Evolutionary conservation across 495 filamentous ascomycete species (phyloP).

Genomic region (Penicillium cataractarum): DNA sequence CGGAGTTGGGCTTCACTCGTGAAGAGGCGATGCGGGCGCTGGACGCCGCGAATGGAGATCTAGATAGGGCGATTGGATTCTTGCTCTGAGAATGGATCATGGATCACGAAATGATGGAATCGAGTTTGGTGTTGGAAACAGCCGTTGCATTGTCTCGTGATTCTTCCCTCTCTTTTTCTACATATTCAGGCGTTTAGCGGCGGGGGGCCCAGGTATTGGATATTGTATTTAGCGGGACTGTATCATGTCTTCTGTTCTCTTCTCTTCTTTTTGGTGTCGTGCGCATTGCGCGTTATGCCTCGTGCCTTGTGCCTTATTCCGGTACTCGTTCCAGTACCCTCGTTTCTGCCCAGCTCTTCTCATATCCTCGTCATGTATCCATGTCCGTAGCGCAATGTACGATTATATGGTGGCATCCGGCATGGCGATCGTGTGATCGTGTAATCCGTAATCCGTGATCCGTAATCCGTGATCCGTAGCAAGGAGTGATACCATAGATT

Average conservation of each 20-base stretch:
- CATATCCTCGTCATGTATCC: background rate
- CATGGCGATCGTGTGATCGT: background rate
- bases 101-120: background rate
- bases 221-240: conserved; percentile 31
- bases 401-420: conserved; percentile 21
- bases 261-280: background rate
- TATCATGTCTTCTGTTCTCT: conserved; percentile 8
- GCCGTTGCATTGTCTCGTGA: background rate
- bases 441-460: too few relatives aligned
- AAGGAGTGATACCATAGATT: background rate
- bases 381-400: conserved; percentile 24
- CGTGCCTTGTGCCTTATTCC: background rate
- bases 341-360: background rate
- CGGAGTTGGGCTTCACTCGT: conserved; percentile 76
- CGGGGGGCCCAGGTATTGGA: conserved; percentile 13
- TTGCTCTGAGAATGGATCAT: conserved; percentile 57
- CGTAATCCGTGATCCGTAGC: too few relatives aligned
- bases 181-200: conserved; percentile 20
- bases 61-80: conserved; percentile 83
- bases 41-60: conserved; percentile 79
- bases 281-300: background rate
- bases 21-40: conserved; percentile 79
- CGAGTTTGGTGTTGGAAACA: background rate
- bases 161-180: background rate
- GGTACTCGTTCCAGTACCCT: background rate